phyloP scores from a whole-genome alignment of 768 basidiomycete genomes.

The Podaxis pistillaris region DNA sequence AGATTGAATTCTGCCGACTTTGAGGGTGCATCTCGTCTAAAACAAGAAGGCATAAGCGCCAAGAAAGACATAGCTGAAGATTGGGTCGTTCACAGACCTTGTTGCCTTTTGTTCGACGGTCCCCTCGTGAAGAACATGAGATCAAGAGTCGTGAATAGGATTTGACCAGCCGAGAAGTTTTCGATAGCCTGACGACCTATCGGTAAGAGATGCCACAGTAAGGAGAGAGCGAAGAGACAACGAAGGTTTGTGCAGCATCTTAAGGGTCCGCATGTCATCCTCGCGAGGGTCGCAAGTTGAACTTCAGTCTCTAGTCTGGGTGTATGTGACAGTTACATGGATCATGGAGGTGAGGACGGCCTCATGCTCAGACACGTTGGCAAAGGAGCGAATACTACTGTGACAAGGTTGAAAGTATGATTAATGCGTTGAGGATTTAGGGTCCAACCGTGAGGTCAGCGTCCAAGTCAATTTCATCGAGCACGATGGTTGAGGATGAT shows the following conservation, averaged over 20 bases:
- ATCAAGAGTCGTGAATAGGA: not conserved
- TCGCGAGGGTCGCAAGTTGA: not conserved
- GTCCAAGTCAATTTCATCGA: too few species aligned
- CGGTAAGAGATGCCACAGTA: not conserved
- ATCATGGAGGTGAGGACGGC: not conserved
- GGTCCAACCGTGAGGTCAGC: too few species aligned
- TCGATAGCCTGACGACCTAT: not conserved
- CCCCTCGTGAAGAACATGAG: not conserved
- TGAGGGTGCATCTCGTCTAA: not conserved
- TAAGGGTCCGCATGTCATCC: not conserved
- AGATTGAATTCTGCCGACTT: not conserved
- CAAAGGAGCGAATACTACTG: not conserved
- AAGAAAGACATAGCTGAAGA: too few species aligned
- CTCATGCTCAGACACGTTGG: constrained; percentile 1
- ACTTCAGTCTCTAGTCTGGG: not conserved
- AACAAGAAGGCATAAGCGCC: not conserved
- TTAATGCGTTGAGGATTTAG: not conserved
- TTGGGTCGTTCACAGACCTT: not conserved
- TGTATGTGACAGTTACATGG: not conserved
- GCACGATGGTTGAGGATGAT: too few species aligned
- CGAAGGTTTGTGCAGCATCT: not conserved
- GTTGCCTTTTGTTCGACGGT: not conserved
- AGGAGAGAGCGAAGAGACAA: not conserved
- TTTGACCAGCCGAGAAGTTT: not conserved
- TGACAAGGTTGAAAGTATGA: not conserved